These are phyloP conservation scores for Diutina catenulata DNA, from an alignment of 1,139 yeast species.

Conservation along the genomic window DNA sequence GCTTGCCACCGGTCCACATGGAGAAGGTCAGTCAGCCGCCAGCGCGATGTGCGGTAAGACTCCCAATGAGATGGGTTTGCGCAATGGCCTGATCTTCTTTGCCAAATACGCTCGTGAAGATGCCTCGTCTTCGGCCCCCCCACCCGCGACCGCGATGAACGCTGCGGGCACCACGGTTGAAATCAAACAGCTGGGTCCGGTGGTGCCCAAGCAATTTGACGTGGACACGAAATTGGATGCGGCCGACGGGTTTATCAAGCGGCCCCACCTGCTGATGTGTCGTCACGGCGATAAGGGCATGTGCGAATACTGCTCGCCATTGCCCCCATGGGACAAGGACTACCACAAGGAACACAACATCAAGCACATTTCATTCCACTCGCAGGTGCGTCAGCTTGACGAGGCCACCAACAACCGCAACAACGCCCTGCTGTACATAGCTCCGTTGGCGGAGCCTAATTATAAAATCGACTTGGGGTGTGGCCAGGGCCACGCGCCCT, in stretches of 20 bases:
- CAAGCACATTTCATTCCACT: conserved; percentile 83
- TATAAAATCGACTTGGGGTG: conserved; percentile 56
- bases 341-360: conserved; percentile 68
- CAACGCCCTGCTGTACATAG: conserved; percentile 54
- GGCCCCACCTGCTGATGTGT: conserved; percentile 57
- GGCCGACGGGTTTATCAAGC: conserved; percentile 59
- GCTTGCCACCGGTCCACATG: neutral
- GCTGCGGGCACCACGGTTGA: conserved; percentile 6
- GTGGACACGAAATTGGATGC: conserved; percentile 62
- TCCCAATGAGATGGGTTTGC: neutral
- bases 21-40: neutral
- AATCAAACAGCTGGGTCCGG: conserved; percentile 10
- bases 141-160: conserved; percentile 7
- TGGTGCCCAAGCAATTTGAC: conserved; percentile 27
- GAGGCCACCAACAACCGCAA: conserved; percentile 45
- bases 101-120: neutral
- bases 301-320: conserved; percentile 95
- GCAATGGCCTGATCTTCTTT: conserved; percentile 1
- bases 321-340: conserved; percentile 86
- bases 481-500: conserved; percentile 75
- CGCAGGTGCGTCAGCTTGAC: conserved; percentile 64
- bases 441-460: conserved; percentile 68
- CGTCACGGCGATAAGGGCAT: conserved; percentile 88
- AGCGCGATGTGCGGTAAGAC: conserved; percentile 1
- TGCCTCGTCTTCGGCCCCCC: neutral